Evolutionary conservation across 1,284 basidiomycete genomes (phyloP), one percentile per base, ranked within the genome.

Genomic region (Pascua guehoae): DNA sequence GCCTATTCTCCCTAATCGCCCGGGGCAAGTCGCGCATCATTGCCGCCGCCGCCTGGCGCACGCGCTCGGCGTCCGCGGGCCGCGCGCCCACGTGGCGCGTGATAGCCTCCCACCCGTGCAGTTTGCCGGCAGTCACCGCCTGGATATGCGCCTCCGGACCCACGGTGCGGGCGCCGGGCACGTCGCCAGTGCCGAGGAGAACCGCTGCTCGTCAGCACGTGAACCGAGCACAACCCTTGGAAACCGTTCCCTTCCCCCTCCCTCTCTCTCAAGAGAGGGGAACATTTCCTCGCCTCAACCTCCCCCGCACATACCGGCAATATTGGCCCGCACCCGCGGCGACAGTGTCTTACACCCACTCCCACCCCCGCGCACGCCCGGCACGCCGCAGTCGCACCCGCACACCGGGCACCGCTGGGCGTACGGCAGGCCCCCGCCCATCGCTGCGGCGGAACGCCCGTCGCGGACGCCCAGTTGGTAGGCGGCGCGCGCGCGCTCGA

Each of bases 61-160:
- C 56, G 8, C 60, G 53, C 53, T 60, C 59, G 5, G 41, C 38
- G 16, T 60, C 55, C 12, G 17, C 45, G 17, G 37, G 51, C 10
- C 12, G 9, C 4, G 55, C 59, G n/a, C 53, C 52, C 2, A 60
- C 47, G n/a, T 43, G 39, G 2, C 15, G 32, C 24, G 49, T 46
- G 10, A 60, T 52, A 4, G 50, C 46, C 42, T 42, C 38, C 59
- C 59, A 60, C 12, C 37, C 11, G 2, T 5, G 1, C 5, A 60
- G 42, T 7, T 32, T 32, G 17, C 17, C 15, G 16, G 46, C 16
- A 4, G 16, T 12, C n/a, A 53, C 41, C 0, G 11, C 9, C 8
- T n/a, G 24, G 49, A 57, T 54, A 24, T 60, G 58, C 37, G 39
- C 39, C 16, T 15, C 40, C 14, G 52, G 52, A 11, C 45, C 37